Percentiles rank a stretch among this genome's conserved stretches.
Evolutionary conservation across 768 basidiomycete species (phyloP).

Genomic region (Boletus sp.): DNA sequence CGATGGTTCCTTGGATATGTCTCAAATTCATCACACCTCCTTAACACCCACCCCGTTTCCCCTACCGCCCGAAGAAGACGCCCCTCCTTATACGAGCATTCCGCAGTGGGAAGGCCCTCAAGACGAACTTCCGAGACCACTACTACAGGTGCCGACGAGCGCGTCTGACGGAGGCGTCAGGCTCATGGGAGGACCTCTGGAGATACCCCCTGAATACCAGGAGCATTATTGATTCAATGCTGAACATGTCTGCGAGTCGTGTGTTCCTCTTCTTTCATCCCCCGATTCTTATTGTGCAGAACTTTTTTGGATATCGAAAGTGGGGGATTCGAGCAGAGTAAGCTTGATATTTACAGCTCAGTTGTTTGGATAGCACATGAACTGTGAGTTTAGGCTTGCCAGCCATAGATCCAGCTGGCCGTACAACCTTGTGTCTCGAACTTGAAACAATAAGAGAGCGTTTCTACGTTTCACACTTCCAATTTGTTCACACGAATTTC

Average conservation of each 20-base stretch:
- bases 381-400: background rate
- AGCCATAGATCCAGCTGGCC: background rate
- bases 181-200: background rate
- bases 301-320: background rate
- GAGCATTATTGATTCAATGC: background rate
- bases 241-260: too few relatives aligned
- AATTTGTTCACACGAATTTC: background rate
- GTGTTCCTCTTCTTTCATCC: background rate
- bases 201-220: conserved; percentile 4
- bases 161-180: conserved; percentile 4
- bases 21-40: background rate
- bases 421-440: background rate
- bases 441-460: background rate
- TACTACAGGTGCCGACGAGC: background rate
- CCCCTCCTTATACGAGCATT: background rate
- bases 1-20: too few relatives aligned
- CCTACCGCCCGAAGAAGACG: too few relatives aligned
- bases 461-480: background rate
- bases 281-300: too few relatives aligned
- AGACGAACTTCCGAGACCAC: background rate
- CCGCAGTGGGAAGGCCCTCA: background rate
- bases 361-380: background rate
- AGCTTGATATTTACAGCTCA: background rate
- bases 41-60: too few relatives aligned
- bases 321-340: too few relatives aligned